phyloP scores from a whole-genome alignment of 306 rosid genomes.

The Prunus mume region DNA sequence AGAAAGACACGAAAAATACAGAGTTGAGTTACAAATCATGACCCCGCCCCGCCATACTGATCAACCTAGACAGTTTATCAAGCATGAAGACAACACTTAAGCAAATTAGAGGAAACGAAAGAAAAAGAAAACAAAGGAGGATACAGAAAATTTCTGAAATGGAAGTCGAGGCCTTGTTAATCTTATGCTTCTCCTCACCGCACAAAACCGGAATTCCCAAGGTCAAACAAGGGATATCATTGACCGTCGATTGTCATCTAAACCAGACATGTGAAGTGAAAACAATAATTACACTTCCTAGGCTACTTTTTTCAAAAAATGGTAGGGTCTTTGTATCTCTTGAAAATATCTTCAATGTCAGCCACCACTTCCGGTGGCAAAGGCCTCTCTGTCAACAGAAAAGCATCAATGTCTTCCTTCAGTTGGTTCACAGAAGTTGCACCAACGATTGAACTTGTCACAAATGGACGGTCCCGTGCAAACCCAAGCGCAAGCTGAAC shows the following conservation, averaged over 20 bases:
- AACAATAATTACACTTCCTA: neutral
- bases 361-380: constrained; percentile 55
- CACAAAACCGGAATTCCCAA: neutral
- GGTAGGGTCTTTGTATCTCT: constrained; percentile 80
- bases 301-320: constrained; percentile 27
- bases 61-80: no score
- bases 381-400: constrained; percentile 58
- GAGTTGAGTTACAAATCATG: no score
- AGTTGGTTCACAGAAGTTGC: constrained; percentile 84
- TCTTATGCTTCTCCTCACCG: neutral
- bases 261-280: neutral
- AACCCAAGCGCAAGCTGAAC: constrained; percentile 87
- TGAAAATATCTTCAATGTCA: constrained; percentile 64
- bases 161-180: neutral
- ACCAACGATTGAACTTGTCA: constrained; percentile 85
- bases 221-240: neutral
- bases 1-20: no score
- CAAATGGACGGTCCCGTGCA: constrained; percentile 77
- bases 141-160: neutral
- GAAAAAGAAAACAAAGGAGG: neutral
- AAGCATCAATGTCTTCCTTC: constrained; percentile 79
- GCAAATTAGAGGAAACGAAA: neutral
- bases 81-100: neutral
- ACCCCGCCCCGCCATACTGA: no score
- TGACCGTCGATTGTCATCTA: neutral